Conservation (phyloP, 148 eudicot genomes). For the Amaranthus hypochondriacus region DNA sequence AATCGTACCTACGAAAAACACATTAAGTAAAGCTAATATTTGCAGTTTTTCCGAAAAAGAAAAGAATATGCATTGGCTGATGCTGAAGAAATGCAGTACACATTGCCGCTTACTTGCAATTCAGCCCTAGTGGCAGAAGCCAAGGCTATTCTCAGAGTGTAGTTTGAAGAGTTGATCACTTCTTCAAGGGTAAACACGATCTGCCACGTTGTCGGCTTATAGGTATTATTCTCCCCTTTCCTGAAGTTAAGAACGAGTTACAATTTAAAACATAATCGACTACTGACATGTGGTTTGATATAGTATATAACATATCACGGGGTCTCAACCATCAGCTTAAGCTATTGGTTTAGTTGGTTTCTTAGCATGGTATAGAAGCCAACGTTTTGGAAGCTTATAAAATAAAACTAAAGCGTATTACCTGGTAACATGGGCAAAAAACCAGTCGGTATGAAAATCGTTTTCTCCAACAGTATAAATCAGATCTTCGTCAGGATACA, state of each 20-base stretch:
- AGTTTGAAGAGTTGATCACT: constrained; percentile 28
- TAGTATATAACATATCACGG: no score
- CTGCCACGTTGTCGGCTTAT: constrained; percentile 58
- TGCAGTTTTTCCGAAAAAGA: no score
- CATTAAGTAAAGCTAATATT: background rate
- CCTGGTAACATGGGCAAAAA: constrained; percentile 71
- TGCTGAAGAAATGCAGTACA: no score
- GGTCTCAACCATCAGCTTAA: no score
- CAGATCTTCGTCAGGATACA: constrained; percentile 61
- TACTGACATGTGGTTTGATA: no score
- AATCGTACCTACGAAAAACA: constrained; percentile 36
- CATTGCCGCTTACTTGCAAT: constrained; percentile 41
- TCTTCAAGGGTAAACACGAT: constrained; percentile 35
- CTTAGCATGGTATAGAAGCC: no score
- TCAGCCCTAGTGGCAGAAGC: constrained; percentile 61
- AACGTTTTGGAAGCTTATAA: background rate
- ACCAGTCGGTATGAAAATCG: constrained; percentile 57
- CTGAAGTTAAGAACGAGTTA: constrained; percentile 25
- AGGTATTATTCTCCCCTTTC: constrained; percentile 23
- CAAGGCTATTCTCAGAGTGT: constrained; percentile 64
- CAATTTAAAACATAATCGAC: background rate
- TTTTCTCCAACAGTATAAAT: constrained; percentile 53
- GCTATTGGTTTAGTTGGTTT: no score
- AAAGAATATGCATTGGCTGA: no score
- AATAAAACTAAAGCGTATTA: background rate